Base-by-base conservation (phyloP, 768 basidiomycete species). In the Daedaleopsis nitida region DNA sequence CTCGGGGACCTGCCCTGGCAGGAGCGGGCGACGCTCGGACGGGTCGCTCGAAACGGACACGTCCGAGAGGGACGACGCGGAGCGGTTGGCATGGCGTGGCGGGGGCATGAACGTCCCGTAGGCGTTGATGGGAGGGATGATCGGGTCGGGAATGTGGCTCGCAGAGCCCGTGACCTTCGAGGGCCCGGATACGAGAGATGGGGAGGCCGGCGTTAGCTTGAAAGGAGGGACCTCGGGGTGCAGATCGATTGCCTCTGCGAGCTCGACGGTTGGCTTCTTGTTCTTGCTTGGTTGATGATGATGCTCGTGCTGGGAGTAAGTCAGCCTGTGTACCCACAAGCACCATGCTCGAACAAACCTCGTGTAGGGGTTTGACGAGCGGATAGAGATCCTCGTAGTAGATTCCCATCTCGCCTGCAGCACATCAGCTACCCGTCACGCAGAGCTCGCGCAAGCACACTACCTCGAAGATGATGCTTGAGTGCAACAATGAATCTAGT, bases 351-450 rank as follows among this genome's bases (percentile, higher is more conserved):
- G 8, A 23, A 65, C 77, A 50, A 59, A 85, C 83, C 24, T 81
- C 76, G 66, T 86, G 86, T 16, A 87, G 75, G 1, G 86, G 84
- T 24, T 77, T 75, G 43, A 87, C 76, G 3, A 86, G 74, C 43
- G 78, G 78, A 63, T 86, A 87, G 1, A 88, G 73, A 64, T 88
- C 86, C 62, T 85, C 81, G 63, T 84, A 86, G 62, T 84, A 85
- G 34, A 86, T 83, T 0, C 85, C 85, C 12, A 80, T 71, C 71
- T 86, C 86, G 1, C 83, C 83, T 83, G 27, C 3, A 32, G 27
- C 7, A 32, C 7, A 32, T 32, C 27, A 32, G 27, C 27, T 3
- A 32, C 4, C 27, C 7, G 27, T 32, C 27, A 32, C 27, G 27
- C 27, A 32, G 27, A 32, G 3, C 4, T 32, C 27, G 27, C 27